phyloP scores from a whole-genome alignment of 305 asterid species.

The Euphrasia arctica region DNA sequence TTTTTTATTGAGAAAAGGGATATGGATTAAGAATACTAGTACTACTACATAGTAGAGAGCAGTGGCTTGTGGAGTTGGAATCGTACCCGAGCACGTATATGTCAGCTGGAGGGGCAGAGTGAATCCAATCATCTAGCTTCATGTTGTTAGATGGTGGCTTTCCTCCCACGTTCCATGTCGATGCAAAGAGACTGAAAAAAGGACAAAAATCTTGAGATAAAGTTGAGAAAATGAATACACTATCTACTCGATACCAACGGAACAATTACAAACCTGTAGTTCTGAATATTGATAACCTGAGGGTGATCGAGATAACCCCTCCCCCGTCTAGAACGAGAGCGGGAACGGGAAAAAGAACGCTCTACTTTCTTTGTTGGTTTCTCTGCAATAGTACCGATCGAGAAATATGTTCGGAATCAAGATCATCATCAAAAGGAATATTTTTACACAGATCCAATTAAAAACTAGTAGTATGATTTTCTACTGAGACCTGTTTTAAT shows the following conservation, averaged over 20 bases:
- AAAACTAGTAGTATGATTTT: background rate
- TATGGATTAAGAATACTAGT: background rate
- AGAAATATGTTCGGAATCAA: slow-evolving; percentile 1
- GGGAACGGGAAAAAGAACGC: slow-evolving; percentile 52
- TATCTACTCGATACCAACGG: slow-evolving; percentile 2
- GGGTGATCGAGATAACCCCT: slow-evolving; percentile 92
- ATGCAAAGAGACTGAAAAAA: slow-evolving; percentile 62
- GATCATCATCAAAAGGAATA: slow-evolving; percentile 2
- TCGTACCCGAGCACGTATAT: slow-evolving; percentile 92
- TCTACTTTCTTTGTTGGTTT: slow-evolving; percentile 61
- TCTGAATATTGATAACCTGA: slow-evolving; percentile 87
- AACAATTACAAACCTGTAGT: slow-evolving; percentile 59
- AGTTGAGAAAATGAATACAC: slow-evolving; percentile 8
- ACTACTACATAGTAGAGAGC: background rate
- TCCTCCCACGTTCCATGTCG: slow-evolving; percentile 99
- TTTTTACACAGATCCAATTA: background rate
- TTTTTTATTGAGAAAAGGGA: background rate
- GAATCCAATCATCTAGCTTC: slow-evolving; percentile 94
- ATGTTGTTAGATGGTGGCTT: slow-evolving; percentile 71
- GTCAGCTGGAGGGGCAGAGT: slow-evolving; percentile 95
- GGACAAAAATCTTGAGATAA: slow-evolving; percentile 4
- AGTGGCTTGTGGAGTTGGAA: background rate
- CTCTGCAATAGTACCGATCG: slow-evolving; percentile 44
- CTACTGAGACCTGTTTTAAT: slow-evolving; percentile 61
- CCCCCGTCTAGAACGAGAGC: slow-evolving; percentile 64